These are phyloP conservation scores for Camellia granthamiana DNA, from an alignment of 148 eudicot genomes.

Conservation along the genomic window DNA sequence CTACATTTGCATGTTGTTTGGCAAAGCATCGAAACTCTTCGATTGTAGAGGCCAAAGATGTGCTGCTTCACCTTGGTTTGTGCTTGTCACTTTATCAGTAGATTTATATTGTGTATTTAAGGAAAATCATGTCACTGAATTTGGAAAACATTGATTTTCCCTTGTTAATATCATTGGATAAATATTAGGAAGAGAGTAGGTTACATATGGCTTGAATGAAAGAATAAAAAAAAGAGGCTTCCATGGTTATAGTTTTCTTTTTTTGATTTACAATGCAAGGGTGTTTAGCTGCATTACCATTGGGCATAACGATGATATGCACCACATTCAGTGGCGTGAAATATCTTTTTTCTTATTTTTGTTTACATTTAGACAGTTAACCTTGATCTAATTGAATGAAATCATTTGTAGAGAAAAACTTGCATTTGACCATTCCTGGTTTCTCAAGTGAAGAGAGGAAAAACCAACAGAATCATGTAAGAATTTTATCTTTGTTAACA, in stretches of 20 bases:
- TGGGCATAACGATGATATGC: not conserved
- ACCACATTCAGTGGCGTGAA: not conserved
- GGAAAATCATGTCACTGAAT: not conserved
- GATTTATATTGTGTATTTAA: not conserved
- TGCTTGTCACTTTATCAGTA: slow-evolving; percentile 9
- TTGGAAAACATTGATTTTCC: not conserved
- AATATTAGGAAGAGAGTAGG: not conserved
- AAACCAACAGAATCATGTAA: slow-evolving; percentile 53
- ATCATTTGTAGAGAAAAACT: slow-evolving; percentile 74
- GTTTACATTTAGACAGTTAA: not conserved
- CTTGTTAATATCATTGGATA: not conserved
- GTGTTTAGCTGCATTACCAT: not conserved
- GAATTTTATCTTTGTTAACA: slow-evolving; percentile 16
- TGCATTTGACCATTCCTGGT: slow-evolving; percentile 77
- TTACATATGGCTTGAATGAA: not conserved
- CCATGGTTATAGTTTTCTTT: not conserved
- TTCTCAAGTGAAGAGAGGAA: slow-evolving; percentile 75
- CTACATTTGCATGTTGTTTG: slow-evolving; percentile 81
- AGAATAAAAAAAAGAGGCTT: not conserved
- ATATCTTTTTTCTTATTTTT: not conserved
- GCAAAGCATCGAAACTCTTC: slow-evolving; percentile 98
- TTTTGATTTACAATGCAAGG: not conserved
- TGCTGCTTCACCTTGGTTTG: slow-evolving; percentile 87
- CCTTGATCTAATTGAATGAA: slow-evolving; percentile 16
- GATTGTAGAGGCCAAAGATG: slow-evolving; percentile 80